phyloP scores from a whole-genome alignment of 2,329 filamentous ascomycete genomes.

The Fusarium praegraminearum region DNA sequence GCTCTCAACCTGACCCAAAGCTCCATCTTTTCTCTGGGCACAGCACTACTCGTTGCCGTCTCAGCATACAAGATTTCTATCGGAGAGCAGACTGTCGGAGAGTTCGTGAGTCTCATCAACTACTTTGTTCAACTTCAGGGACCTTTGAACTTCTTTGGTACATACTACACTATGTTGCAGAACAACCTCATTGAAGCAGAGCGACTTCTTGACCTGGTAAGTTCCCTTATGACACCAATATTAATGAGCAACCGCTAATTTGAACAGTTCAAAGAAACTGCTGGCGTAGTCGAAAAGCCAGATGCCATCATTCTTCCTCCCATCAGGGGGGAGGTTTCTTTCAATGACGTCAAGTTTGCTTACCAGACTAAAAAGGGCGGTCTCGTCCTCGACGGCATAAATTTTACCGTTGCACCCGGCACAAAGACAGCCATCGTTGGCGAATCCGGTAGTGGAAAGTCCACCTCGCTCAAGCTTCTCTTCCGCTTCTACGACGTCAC shows the following conservation, averaged over 20 bases:
- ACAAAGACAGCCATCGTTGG: constrained; percentile 61
- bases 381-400: constrained; percentile 55
- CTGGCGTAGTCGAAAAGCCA: constrained; percentile 58
- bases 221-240: neutral
- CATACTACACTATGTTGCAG: constrained; percentile 61
- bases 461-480: constrained; percentile 62
- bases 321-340: constrained; percentile 55
- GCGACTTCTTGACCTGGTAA: constrained; percentile 58
- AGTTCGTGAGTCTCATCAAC: constrained; percentile 68
- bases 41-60: constrained; percentile 70
- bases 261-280: constrained; percentile 57
- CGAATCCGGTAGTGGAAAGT: constrained; percentile 62
- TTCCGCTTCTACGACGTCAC: constrained; percentile 65
- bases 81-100: constrained; percentile 64
- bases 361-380: constrained; percentile 56
- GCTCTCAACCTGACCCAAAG: constrained; percentile 72
- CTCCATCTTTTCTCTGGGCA: constrained; percentile 71
- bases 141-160: constrained; percentile 71
- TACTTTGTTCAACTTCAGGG: constrained; percentile 72
- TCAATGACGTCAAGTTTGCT: constrained; percentile 58
- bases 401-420: constrained; percentile 58
- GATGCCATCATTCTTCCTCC: constrained; percentile 52
- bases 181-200: constrained; percentile 61
- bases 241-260: constrained; percentile 16
- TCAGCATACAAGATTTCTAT: constrained; percentile 72